Evolutionary conservation across 2,329 filamentous ascomycete genomes (phyloP), one percentile per base, ranked within the genome.

Genomic region (Fusarium torreyae): DNA sequence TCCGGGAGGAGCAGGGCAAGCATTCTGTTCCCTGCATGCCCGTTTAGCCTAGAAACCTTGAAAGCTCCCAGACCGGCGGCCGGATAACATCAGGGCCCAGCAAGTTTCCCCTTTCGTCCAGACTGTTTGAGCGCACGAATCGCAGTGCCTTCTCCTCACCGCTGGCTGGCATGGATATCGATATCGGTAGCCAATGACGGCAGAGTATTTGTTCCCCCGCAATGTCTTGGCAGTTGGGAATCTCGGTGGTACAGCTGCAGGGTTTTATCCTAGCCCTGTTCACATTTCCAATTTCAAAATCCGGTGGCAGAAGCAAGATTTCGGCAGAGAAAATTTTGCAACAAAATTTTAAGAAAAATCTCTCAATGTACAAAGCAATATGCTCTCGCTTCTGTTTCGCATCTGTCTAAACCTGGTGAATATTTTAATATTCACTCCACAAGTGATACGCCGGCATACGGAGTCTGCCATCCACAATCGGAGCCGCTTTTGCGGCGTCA

Each of bases 131-230:
- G 52, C 65, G 66, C 66, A 54, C 66, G 43, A 69, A 69, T 69
- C 46, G 31, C 45, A 66, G 39, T 28, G 18, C 31, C 36, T 40
- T 20, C 34, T 36, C 43, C 55, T 69, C 66, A 69, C 66, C 66
- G 66, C 66, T 55, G 52, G 66, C 66, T 43, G 60, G 55, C 66
- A 69, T 66, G 66, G 66, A 51, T 69, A 52, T 55, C 6, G 40
- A 57, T 69, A 44, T 61, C 11, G 66, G 66, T 69, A 69, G 60
- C 66, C 66, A 69, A 69, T 69, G 46, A 62, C 60, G 60, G 66
- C 43, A 50, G 39, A 20, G 10, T 10, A 42, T 45, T 10, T n/a
- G 60, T 66, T 31, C 66, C 66, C 69, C 66, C 66, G 66, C 66
- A 55, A 69, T 57, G 51, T 44, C 65, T 64, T 58, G 58, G 48